Evolutionary conservation across 768 basidiomycete genomes (phyloP), one percentile per base, ranked within the genome.

Genomic region (Lentinus tigrinus): DNA sequence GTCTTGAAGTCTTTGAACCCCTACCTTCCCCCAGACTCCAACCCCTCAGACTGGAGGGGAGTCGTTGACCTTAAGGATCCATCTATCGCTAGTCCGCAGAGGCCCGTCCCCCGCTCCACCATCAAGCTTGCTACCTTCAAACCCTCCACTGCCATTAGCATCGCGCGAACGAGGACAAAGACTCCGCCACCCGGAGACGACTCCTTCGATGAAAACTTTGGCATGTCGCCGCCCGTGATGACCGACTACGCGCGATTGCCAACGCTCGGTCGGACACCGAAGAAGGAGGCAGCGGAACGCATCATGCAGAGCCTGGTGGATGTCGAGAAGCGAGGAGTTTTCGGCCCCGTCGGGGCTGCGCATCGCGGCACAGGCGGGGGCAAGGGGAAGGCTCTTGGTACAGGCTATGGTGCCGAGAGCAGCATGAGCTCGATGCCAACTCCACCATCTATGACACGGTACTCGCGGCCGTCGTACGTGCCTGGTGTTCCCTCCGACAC

Each of bases 401-500:
- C 13, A 13, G 51, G 39, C 8, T 42, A 52, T 13, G 61, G 65
- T 13, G 56, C 46, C 14, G 87, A 85, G 62, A 85, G 86, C 23
- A 89, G 82, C 56, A 78, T 85, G 78, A 88, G 85, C 71, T 84
- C 84, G 14, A 79, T 88, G 52, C 81, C 85, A 1, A 84, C 85
- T 2, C 86, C 87, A 6, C 89, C 89, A 26, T 89, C 88, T 0
- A 74, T 91, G 14, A 83, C 86, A 14, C 77, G 83, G n/a, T 91
- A 90, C 64, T 75, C 71, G n/a, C 75, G 76, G 8, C 72, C 73
- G 40, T 71, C 75, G n/a, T 67, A 74, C 56, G 68, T 69, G 14
- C 40, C 57, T 38, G 63, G 63, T 24, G 21, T 60, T 1, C 50
- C 52, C 8, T 47, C 60, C 2, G 67, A 65, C 21, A 77, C 70